Evolutionary conservation across 225 moss, liverwort and hornwort species (phyloP).

Genomic region (Polytrichum commune): DNA sequence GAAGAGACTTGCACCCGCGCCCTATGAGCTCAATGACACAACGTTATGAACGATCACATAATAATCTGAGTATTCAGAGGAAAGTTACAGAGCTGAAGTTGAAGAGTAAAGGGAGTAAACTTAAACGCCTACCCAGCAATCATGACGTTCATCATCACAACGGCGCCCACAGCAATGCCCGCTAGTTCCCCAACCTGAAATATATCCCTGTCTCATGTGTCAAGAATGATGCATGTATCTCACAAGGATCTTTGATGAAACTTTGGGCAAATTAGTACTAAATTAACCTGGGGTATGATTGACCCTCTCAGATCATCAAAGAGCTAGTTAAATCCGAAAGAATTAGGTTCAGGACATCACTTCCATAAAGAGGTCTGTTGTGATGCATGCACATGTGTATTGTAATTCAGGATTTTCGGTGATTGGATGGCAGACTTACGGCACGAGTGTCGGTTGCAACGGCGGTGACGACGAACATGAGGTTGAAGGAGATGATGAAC

Average conservation of each 20-base stretch:
- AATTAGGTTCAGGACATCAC: too few species aligned
- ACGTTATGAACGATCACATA: too few species aligned
- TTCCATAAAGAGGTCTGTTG: too few species aligned
- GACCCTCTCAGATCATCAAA: too few species aligned
- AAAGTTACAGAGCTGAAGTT: too few species aligned
- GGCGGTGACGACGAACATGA: slow-evolving; percentile 52
- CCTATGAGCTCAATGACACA: too few species aligned
- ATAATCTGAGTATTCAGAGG: too few species aligned
- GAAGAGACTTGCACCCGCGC: too few species aligned
- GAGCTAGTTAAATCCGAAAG: too few species aligned
- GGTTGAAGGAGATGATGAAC: slow-evolving; percentile 49
- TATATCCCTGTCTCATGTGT: neutral
- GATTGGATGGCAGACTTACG: slow-evolving; percentile 18
- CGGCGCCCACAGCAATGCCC: slow-evolving; percentile 33
- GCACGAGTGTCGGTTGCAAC: slow-evolving; percentile 50
- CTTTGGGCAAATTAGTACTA: too few species aligned
- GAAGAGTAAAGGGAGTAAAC: neutral
- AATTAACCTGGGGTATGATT: too few species aligned
- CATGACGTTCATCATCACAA: slow-evolving; percentile 35
- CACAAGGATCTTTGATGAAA: neutral
- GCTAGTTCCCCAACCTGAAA: slow-evolving; percentile 41
- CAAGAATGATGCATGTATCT: neutral
- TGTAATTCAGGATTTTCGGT: neutral
- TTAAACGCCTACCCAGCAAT: slow-evolving; percentile 26
- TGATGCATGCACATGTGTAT: neutral